phyloP scores from a whole-genome alignment of 768 basidiomycete genomes.

The Leucosporidium yakuticum region DNA sequence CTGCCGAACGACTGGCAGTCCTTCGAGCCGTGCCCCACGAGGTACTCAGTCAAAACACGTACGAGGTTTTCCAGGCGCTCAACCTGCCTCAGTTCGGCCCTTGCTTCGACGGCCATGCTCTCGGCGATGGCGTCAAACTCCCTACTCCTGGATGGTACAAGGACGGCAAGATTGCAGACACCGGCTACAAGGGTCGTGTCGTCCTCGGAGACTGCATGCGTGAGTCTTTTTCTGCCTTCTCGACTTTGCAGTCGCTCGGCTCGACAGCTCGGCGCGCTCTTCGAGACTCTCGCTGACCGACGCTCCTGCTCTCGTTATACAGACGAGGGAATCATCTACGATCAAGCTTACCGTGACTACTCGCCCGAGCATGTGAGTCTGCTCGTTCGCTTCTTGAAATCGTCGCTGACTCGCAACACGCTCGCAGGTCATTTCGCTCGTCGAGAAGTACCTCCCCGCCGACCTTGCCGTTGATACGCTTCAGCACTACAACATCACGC shows the following conservation, averaged over 20 bases:
- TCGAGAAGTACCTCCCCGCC: not conserved
- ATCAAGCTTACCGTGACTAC: conserved; percentile 1
- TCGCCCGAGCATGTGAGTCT: conserved; percentile 4
- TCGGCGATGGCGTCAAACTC: conserved; percentile 14
- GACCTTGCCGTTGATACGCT: not conserved
- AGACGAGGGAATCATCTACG: conserved; percentile 23
- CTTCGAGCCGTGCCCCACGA: conserved; percentile 13
- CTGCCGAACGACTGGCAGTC: conserved; percentile 15
- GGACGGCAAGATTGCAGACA: not conserved
- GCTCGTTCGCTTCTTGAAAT: not conserved
- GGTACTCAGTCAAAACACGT: conserved; percentile 10
- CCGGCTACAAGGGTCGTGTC: not conserved
- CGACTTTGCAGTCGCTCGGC: too few relatives aligned
- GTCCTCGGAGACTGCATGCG: not conserved
- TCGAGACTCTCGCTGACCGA: not conserved
- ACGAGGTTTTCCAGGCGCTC: conserved; percentile 19
- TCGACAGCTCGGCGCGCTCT: not conserved
- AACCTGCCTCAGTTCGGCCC: conserved; percentile 26
- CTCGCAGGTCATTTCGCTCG: not conserved
- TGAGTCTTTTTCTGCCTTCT: not conserved
- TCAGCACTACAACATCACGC: not conserved
- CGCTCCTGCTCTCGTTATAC: not conserved
- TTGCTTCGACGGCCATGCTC: conserved; percentile 11
- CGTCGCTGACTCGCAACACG: not conserved
- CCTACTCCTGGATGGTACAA: conserved; percentile 12